Base-by-base conservation (phyloP, 2,329 filamentous ascomycete species). In the Pseudonectria foliicola region DNA sequence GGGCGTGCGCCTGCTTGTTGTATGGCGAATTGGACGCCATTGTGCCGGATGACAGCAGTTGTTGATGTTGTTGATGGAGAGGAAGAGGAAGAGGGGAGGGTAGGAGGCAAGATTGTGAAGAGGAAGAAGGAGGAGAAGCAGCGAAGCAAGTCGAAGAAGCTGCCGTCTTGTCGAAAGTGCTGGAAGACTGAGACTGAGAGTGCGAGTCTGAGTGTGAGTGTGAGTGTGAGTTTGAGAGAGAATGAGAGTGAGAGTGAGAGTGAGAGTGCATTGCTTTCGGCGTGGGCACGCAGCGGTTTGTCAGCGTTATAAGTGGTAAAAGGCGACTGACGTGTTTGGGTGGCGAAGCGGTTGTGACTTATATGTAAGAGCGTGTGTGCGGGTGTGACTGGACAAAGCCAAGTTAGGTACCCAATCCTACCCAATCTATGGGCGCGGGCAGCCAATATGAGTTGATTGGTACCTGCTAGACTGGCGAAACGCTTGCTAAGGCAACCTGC, bases 251-350 rank as follows among this genome's bases (percentile, higher is more conserved):
- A n/a, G n/a, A n/a, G n/a, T n/a, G n/a, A n/a, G n/a, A n/a, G n/a
- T n/a, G n/a, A n/a, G n/a, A 35, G 39, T 50, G 52, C 41, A 48
- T 46, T n/a, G n/a, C n/a, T n/a, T n/a, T n/a, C n/a, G 27, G 42
- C 43, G 35, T 37, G 37, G 41, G 41, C 43, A 34, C 40, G 33
- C 27, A 40, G 32, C 44, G 56, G 56, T 62, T 62, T 62, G 59
- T 62, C 58, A 62, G 59, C 59, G 54, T 52, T 50, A 29, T 36
- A 29, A 45, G 44, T 8, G 18, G 18, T 8, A 21, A 8, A 21
- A 21, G 18, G 18, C 18, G 18, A 45, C 40, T 48, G 38, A 48
- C 30, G 43, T 43, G 32, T 34, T 25, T n/a, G 15, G 29, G 29
- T 31, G 29, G 29, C 29, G 29, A 31, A 31, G 29, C 8, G 18